Conservation (phyloP, 495 filamentous ascomycete species). For the Saxophila tyrrhenica region DNA sequence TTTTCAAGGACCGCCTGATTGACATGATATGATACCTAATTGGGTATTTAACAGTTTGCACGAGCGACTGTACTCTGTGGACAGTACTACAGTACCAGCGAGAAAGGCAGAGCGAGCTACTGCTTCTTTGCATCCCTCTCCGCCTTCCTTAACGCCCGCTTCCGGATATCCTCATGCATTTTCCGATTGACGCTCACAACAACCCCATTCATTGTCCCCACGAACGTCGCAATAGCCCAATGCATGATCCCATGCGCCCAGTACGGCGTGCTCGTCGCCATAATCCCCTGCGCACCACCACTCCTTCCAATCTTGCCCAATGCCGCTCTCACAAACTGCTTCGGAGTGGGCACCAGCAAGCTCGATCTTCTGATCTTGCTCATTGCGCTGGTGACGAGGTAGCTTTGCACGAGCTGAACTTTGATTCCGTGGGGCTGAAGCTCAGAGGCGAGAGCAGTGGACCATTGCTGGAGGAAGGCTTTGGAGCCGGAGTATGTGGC, state of each 20-base stretch:
- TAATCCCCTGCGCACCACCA: conserved; percentile 60
- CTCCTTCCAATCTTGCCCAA: conserved; percentile 71
- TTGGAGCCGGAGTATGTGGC: conserved; percentile 97
- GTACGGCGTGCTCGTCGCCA: conserved; percentile 78
- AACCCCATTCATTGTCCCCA: conserved; percentile 52
- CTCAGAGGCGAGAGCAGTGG: conserved; percentile 71
- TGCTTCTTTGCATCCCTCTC: conserved; percentile 66
- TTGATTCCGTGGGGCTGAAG: conserved; percentile 66
- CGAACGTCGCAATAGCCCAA: conserved; percentile 63
- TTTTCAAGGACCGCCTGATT: too few species aligned
- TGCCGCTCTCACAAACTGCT: conserved; percentile 65
- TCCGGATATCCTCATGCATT: conserved; percentile 80
- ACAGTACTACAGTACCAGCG: too few species aligned
- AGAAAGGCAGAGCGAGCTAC: too few species aligned
- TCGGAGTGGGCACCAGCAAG: conserved; percentile 66
- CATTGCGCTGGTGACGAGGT: conserved; percentile 93
- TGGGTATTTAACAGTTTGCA: too few species aligned
- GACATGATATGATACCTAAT: too few species aligned
- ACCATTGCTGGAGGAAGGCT: conserved; percentile 97
- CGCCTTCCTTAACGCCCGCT: conserved; percentile 77
- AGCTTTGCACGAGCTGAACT: conserved; percentile 76
- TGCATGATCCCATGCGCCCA: conserved; percentile 87
- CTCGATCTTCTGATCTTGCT: conserved; percentile 77
- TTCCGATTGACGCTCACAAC: conserved; percentile 56
- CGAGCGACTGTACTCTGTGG: too few species aligned